Evolutionary conservation across 805 yeast species (phyloP), one percentile per base, ranked within the genome.

Genomic region (Hanseniaspora lachancei): DNA sequence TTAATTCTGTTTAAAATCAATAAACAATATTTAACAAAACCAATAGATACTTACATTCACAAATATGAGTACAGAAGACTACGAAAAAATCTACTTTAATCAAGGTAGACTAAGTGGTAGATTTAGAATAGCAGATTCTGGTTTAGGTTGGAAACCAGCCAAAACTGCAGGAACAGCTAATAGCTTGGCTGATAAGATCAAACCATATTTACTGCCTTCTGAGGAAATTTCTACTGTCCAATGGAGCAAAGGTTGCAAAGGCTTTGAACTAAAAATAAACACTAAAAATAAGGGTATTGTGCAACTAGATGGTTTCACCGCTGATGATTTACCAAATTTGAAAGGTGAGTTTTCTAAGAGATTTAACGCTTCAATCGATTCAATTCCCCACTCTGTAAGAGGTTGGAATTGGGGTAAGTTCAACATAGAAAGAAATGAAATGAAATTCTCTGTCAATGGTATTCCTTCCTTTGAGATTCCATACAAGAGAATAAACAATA

Each of bases 391-490:
- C 70, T 85, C 96, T 5, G 73, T 93, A 60, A 80, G 96, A 72
- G 99, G 99, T 35, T 93, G 98, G 98, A 93, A 93, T 70, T 93
- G 98, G 98, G 99, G 99, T 55, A 81, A 84, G 60, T 76, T 91
- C 16, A 96, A 89, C 67, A 79, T 93, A 66, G 96, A 95, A 21
- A 79, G 96, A 68, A 86, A 88, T 62, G 98, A 93, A 68, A 74
- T 93, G 68, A 79, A 87, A 32, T 89, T 93, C 70, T 80, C 82
- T 57, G 82, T 89, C 23, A 86, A 86, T 64, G 88, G 88, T 62
- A 83, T 86, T 63, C 97, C 98, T 3, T 79, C 84, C 13, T 91
- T 91, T 68, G 98, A 93, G 70, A 72, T 93, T 46, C 96, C 97
- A 2, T 93, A 89, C 67, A 64, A 76, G 10, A 80, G 78, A 21